Conservation (phyloP, 148 eudicot genomes). For the Chenopodium album region DNA sequence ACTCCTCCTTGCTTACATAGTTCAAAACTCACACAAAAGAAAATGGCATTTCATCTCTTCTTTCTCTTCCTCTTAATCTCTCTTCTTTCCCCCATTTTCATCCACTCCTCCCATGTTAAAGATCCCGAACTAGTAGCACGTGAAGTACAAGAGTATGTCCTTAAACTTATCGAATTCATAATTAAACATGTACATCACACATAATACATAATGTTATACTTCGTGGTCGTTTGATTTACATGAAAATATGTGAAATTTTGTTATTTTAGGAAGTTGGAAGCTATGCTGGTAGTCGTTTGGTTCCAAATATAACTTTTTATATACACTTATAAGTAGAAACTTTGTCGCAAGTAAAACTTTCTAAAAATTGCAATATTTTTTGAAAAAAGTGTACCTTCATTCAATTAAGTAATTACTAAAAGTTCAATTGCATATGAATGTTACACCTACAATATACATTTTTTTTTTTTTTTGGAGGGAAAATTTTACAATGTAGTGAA, state of each 20-base stretch:
- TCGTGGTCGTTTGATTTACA: no score
- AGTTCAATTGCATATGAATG: background rate
- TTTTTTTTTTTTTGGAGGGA: no score
- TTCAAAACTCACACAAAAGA: background rate
- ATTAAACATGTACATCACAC: background rate
- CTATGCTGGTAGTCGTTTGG: background rate
- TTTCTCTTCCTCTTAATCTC: constrained; percentile 10
- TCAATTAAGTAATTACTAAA: background rate
- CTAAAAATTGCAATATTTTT: no score
- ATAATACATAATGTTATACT: background rate
- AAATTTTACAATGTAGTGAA: no score
- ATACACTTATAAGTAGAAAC: no score
- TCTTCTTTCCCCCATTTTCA: constrained; percentile 13
- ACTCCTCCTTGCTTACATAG: background rate
- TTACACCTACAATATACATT: background rate
- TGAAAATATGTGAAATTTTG: background rate
- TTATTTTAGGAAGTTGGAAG: background rate
- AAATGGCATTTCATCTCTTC: constrained; percentile 29
- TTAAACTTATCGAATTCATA: no score
- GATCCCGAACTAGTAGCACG: constrained; percentile 54
- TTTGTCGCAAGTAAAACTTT: background rate
- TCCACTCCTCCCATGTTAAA: constrained; percentile 24
- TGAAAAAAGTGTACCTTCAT: background rate
- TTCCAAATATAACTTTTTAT: no score
- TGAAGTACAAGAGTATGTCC: constrained; percentile 55